phyloP scores from a whole-genome alignment of 2,329 filamentous ascomycete species.

The Pyrenochaeta sp. region DNA sequence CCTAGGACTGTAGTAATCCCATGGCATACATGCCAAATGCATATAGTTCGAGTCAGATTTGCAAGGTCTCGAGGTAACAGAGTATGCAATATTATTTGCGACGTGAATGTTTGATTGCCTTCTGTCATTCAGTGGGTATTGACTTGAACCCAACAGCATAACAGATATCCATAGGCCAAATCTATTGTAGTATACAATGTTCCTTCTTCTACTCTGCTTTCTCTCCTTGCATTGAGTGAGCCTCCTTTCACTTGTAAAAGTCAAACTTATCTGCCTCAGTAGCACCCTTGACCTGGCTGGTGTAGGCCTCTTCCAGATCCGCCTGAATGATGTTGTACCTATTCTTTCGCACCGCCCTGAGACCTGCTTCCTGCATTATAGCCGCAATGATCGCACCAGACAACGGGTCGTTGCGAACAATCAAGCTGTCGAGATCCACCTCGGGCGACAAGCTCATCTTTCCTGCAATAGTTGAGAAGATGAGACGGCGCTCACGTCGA shows the following conservation, averaged over 20 bases:
- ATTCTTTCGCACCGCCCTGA: constrained; percentile 95
- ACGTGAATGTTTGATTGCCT: too few relatives aligned
- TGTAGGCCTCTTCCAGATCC: constrained; percentile 96
- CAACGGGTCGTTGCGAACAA: constrained; percentile 94
- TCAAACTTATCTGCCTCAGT: constrained; percentile 80
- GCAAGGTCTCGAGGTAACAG: too few relatives aligned
- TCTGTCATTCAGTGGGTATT: too few relatives aligned
- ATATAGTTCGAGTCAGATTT: too few relatives aligned
- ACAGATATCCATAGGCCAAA: constrained; percentile 1
- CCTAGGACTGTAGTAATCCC: too few relatives aligned
- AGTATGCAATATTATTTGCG: too few relatives aligned
- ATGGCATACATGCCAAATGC: too few relatives aligned
- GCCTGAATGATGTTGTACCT: constrained; percentile 98
- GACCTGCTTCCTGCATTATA: constrained; percentile 98
- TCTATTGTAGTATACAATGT: constrained; percentile 34
- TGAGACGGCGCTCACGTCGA: constrained; percentile 91
- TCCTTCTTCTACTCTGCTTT: constrained; percentile 9
- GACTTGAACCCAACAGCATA: too few relatives aligned
- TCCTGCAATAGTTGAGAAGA: constrained; percentile 94
- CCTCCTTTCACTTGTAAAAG: constrained; percentile 58
- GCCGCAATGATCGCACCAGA: constrained; percentile 96
- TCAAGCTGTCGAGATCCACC: constrained; percentile 94
- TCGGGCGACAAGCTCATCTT: constrained; percentile 98
- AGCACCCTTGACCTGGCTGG: constrained; percentile 90
- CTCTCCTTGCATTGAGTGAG: not conserved